Evolutionary conservation across 148 eudicot genomes (phyloP).

Genomic region (Rhododendron simsii): DNA sequence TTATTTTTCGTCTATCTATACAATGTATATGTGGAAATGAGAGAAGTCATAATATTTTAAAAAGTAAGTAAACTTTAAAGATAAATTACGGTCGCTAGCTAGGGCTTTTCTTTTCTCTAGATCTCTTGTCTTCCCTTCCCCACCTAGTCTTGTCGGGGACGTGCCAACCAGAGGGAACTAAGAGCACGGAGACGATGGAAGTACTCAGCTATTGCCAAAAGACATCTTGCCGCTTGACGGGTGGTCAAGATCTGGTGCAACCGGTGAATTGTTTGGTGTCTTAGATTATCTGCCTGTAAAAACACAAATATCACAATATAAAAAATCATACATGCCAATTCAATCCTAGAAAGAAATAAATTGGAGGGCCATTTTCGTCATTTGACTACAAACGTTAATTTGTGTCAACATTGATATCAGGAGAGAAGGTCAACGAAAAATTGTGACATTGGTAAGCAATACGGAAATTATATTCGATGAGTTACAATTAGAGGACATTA

Average conservation of each 20-base stretch:
- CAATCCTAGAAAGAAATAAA: background rate
- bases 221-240: slow-evolving; percentile 80
- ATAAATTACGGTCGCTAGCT: slow-evolving; percentile 8
- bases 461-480: too few species aligned
- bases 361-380: background rate
- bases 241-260: slow-evolving; percentile 66
- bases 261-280: slow-evolving; percentile 75
- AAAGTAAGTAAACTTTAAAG: slow-evolving; percentile 8
- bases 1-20: slow-evolving; percentile 15
- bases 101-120: background rate
- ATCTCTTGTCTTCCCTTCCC: background rate
- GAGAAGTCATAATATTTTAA: background rate
- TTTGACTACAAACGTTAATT: background rate
- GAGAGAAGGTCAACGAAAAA: background rate
- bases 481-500: background rate
- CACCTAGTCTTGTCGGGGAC: slow-evolving; percentile 73
- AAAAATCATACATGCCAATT: background rate
- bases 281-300: slow-evolving; percentile 73
- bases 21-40: slow-evolving; percentile 7
- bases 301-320: background rate
- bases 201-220: slow-evolving; percentile 84
- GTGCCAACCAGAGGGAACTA: slow-evolving; percentile 83
- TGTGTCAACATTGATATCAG: background rate
- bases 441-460: background rate
- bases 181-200: slow-evolving; percentile 93